Base-by-base conservation (phyloP, 2,329 filamentous ascomycete genomes). In the Laburnicola sp. region DNA sequence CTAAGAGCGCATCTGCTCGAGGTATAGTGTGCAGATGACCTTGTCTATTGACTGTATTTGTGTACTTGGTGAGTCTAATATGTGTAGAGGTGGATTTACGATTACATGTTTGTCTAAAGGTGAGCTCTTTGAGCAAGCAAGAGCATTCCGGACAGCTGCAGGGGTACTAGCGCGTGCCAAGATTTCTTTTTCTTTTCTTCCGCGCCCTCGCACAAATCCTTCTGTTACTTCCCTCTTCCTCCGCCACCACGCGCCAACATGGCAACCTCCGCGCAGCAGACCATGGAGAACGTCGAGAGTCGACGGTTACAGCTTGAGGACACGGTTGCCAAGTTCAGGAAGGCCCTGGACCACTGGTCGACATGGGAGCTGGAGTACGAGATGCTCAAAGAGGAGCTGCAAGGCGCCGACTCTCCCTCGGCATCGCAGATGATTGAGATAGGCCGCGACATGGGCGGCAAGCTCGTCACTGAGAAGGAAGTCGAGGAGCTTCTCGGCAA, bases 311-410 rank as follows among this genome's bases (percentile, higher is more conserved):
- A 86, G 54, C 85, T 97, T 6, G 89, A 96, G 71, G 82, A 85
- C 32, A 91, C 87, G 58, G 82, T 96, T 40, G 76, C 80, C 43
- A 85, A 90, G 69, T 82, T 97, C 21, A 84, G 84, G 48, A 84
- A 87, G 64, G 86, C 88, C 5, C 80, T 97, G 46, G 85, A 86
- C 56, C 87, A 96, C 75, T 99, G 93, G 93, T 88, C 89, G 58
- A 86, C 86, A 48, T 95, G 89, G 83, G 92, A 96, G 70, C 85
- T 88, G 41, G 93, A 97, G 71, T 97, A 97, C 72, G 90, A 96
- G 68, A 84, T 86, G 23, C 80, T 97, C 55, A 91, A 89, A 69
- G 90, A 95, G 69, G 90, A 95, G 64, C 82, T 97, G 27, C 75
- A 84, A 45, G 78, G 42, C 42, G 66, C 59, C 42, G 45, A 53